Percentiles rank a stretch among this genome's conserved stretches.
Conservation (phyloP, 768 basidiomycete genomes). For the Tephrocybe rancida region DNA sequence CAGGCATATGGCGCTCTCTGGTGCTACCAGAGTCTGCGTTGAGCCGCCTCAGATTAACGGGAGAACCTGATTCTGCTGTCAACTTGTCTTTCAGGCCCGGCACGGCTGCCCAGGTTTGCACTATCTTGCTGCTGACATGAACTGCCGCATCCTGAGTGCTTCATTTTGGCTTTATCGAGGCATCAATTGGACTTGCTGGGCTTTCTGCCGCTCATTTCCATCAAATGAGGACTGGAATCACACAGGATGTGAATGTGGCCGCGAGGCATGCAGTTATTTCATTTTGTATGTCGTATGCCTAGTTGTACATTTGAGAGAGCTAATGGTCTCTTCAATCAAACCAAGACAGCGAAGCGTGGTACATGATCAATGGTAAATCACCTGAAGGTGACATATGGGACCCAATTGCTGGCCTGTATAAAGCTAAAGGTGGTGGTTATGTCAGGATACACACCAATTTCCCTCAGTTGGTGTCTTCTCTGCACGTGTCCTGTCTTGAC, state of each 20-base stretch:
- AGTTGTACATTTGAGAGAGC: not conserved
- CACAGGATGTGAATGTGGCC: slow-evolving; percentile 53
- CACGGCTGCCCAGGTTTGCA: slow-evolving; percentile 50
- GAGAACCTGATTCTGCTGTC: slow-evolving; percentile 43
- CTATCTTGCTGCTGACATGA: not conserved
- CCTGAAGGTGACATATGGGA: slow-evolving; percentile 44
- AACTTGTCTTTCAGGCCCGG: slow-evolving; percentile 60
- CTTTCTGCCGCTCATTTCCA: slow-evolving; percentile 56
- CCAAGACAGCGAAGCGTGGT: slow-evolving; percentile 53
- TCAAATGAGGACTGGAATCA: slow-evolving; percentile 42
- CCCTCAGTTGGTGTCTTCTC: slow-evolving; percentile 47
- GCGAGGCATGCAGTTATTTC: slow-evolving; percentile 58
- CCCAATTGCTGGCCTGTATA: slow-evolving; percentile 52
- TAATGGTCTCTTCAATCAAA: too few relatives aligned
- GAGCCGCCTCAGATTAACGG: slow-evolving; percentile 34
- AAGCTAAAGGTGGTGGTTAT: slow-evolving; percentile 49
- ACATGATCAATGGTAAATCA: slow-evolving; percentile 42
- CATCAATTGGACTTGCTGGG: slow-evolving; percentile 50
- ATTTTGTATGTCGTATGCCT: slow-evolving; percentile 40
- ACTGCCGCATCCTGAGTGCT: not conserved
- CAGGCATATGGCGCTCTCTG: slow-evolving; percentile 40
- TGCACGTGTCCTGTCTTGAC: not conserved
- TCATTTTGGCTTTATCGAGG: slow-evolving; percentile 27
- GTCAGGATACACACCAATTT: slow-evolving; percentile 68
- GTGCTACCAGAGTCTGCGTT: slow-evolving; percentile 41